These are phyloP conservation scores for Polytolypa hystricis DNA, from an alignment of 2,329 filamentous ascomycete species.

Conservation along the genomic window DNA sequence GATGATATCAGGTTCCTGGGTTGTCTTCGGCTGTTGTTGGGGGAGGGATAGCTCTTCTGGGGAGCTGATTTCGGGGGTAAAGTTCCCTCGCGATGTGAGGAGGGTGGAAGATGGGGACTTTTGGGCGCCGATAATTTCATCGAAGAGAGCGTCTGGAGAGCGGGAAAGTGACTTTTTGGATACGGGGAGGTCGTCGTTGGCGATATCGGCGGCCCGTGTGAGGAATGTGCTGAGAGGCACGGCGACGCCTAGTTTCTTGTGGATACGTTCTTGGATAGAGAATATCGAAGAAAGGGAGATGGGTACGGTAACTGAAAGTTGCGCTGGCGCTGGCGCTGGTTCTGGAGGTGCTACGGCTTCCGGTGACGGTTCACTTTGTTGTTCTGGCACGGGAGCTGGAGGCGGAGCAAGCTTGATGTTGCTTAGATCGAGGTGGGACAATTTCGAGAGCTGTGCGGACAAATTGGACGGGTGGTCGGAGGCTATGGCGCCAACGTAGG, in stretches of 20 bases:
- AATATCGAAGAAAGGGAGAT: constrained; percentile 70
- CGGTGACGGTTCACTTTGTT: constrained; percentile 12
- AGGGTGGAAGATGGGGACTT: constrained; percentile 26
- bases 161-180: constrained; percentile 50
- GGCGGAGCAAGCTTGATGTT: constrained; percentile 74
- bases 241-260: constrained; percentile 64
- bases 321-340: constrained; percentile 22
- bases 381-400: constrained; percentile 21
- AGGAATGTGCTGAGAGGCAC: constrained; percentile 82
- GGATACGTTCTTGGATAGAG: constrained; percentile 68
- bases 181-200: constrained; percentile 74
- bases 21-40: constrained; percentile 11
- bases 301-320: constrained; percentile 50
- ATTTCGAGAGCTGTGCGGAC: constrained; percentile 60
- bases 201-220: constrained; percentile 69
- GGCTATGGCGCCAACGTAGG: constrained; percentile 70
- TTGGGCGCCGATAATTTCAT: constrained; percentile 65
- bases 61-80: constrained; percentile 60
- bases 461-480: constrained; percentile 59
- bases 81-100: constrained; percentile 48
- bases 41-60: constrained; percentile 18
- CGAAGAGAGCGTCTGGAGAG: constrained; percentile 67
- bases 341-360: constrained; percentile 12
- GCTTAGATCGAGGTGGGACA: constrained; percentile 79
- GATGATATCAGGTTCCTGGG: constrained; percentile 62